Conservation (phyloP, 1,284 basidiomycete species). For the Cystobasidium pallidum region DNA sequence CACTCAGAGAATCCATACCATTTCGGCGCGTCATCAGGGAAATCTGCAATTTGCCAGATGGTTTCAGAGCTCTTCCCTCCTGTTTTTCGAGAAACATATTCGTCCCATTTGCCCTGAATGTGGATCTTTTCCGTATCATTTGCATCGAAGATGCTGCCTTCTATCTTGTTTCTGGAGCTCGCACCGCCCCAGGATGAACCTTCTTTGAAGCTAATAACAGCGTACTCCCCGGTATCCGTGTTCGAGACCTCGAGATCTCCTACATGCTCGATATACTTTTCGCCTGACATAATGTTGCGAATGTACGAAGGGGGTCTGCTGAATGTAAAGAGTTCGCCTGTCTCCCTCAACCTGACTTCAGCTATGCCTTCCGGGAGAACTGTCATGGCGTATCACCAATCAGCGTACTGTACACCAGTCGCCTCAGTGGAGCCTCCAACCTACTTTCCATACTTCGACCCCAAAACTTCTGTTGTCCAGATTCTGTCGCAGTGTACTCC, state of each 20-base stretch:
- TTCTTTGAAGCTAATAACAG: slow-evolving; percentile 79
- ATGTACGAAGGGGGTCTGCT: slow-evolving; percentile 80
- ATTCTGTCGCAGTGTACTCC: slow-evolving; percentile 71
- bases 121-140: slow-evolving; percentile 60
- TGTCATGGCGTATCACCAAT: not conserved
- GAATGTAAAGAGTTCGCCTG: slow-evolving; percentile 49
- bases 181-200: slow-evolving; percentile 58
- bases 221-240: slow-evolving; percentile 62
- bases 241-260: slow-evolving; percentile 73
- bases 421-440: not conserved
- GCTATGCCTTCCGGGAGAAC: slow-evolving; percentile 40
- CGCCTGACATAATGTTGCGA: slow-evolving; percentile 80
- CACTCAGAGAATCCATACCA: slow-evolving; percentile 73
- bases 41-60: slow-evolving; percentile 53
- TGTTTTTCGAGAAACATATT: slow-evolving; percentile 50
- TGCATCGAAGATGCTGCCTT: slow-evolving; percentile 65
- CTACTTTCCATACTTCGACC: slow-evolving; percentile 59
- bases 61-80: slow-evolving; percentile 48
- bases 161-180: slow-evolving; percentile 66
- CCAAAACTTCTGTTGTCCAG: slow-evolving; percentile 86
- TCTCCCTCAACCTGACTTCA: slow-evolving; percentile 47
- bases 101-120: slow-evolving; percentile 49
- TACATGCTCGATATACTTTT: slow-evolving; percentile 81
- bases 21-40: slow-evolving; percentile 67
- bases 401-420: not conserved